Evolutionary conservation across 2,329 filamentous ascomycete species (phyloP).

Genomic region (Fulvia fulva): DNA sequence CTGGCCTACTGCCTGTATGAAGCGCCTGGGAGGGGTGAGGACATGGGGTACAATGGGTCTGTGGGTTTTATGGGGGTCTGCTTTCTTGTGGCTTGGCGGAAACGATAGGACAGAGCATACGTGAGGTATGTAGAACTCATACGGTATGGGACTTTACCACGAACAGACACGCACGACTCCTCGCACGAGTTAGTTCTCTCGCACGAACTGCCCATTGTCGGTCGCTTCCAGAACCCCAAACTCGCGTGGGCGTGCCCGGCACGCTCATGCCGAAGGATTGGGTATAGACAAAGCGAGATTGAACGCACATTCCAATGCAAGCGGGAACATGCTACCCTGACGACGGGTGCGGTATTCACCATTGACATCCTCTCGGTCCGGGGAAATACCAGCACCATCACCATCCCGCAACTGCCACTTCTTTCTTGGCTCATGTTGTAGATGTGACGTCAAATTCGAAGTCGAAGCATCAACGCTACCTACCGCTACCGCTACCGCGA

Average conservation of each 20-base stretch:
- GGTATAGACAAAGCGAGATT: not conserved
- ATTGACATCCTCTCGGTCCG: conserved; percentile 33
- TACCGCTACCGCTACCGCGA: not conserved
- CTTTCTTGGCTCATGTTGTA: no score
- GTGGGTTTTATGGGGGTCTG: not conserved
- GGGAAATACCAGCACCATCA: no score
- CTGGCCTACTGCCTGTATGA: not conserved
- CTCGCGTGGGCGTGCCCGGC: not conserved
- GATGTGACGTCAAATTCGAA: not conserved
- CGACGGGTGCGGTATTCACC: conserved; percentile 8
- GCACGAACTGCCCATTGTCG: no score
- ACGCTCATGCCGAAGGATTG: not conserved
- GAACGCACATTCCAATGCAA: conserved; percentile 11
- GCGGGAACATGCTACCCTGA: not conserved
- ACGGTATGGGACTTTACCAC: not conserved
- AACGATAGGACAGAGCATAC: not conserved
- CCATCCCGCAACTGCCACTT: not conserved
- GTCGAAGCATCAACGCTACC: not conserved
- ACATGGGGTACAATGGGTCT: not conserved
- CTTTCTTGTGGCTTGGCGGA: not conserved
- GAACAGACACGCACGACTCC: no score
- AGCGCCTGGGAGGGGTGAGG: not conserved
- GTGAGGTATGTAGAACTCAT: not conserved
- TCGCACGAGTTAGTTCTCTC: no score
- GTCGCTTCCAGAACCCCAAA: not conserved